Conservation (phyloP, 192 early-diverging fungal genomes). For the Phycomyces blakesleeanus region DNA sequence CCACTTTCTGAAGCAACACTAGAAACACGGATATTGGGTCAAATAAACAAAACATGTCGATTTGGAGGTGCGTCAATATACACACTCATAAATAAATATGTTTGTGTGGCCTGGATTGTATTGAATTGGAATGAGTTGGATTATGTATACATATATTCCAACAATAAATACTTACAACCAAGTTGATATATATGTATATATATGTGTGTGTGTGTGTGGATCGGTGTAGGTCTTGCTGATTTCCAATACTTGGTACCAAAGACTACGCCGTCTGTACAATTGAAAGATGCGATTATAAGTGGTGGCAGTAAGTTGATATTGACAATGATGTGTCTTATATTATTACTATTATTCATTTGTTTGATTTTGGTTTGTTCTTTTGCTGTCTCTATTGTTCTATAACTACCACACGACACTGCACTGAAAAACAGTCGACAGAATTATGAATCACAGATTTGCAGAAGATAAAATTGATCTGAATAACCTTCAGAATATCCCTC, state of each 20-base stretch:
- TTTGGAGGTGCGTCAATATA: constrained; percentile 51
- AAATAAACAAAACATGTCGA: constrained; percentile 52
- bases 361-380: neutral
- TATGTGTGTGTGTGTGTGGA: no score
- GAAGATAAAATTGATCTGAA: constrained; percentile 30
- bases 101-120: no score
- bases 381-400: neutral
- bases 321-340: no score
- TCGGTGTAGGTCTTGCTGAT: constrained; percentile 60
- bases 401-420: no score
- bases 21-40: constrained; percentile 49
- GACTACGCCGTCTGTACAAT: constrained; percentile 40
- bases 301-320: constrained; percentile 41
- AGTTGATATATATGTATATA: no score
- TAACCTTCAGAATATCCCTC: constrained; percentile 48
- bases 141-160: constrained; percentile 8
- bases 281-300: constrained; percentile 40
- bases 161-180: no score
- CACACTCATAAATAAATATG: no score
- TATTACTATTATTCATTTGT: neutral
- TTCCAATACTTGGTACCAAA: constrained; percentile 53
- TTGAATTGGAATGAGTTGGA: no score
- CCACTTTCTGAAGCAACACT: constrained; percentile 21
- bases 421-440: constrained; percentile 36
- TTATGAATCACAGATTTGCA: constrained; percentile 37